Conservation (phyloP, 306 rosid genomes). For the Carpinus viminea region DNA sequence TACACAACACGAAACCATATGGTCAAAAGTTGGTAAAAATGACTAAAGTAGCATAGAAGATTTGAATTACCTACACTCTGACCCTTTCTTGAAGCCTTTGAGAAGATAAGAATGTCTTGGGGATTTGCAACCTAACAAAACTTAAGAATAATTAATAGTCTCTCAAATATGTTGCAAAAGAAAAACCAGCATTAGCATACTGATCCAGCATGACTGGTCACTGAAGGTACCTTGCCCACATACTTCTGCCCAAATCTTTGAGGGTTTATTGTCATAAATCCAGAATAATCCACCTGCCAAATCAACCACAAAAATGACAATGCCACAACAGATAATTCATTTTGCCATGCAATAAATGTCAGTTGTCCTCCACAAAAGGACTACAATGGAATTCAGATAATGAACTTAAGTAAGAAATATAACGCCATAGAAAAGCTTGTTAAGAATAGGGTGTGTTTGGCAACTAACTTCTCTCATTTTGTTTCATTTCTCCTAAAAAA, state of each 20-base stretch:
- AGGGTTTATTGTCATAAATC: constrained; percentile 97
- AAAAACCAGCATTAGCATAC: constrained; percentile 30
- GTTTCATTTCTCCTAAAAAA: too few species aligned
- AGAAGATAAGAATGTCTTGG: constrained; percentile 96
- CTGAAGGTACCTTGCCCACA: constrained; percentile 86
- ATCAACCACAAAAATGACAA: constrained; percentile 5
- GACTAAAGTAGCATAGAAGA: constrained; percentile 6
- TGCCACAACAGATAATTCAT: neutral
- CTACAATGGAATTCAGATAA: neutral
- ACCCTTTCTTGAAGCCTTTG: constrained; percentile 78
- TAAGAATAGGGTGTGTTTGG: neutral
- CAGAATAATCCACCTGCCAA: constrained; percentile 96
- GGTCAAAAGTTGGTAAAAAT: neutral
- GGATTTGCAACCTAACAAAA: constrained; percentile 90
- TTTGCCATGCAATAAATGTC: neutral
- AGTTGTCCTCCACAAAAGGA: neutral
- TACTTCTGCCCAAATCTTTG: constrained; percentile 98
- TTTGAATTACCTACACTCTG: constrained; percentile 60
- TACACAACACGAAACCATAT: neutral
- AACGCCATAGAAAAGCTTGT: neutral
- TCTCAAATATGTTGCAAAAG: constrained; percentile 30
- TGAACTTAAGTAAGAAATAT: neutral
- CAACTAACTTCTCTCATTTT: too few species aligned
- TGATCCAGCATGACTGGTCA: constrained; percentile 32
- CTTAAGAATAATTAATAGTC: constrained; percentile 21